Evolutionary conservation across 345 rosid species (phyloP), one percentile per base, ranked within the genome.

Genomic region (Gossypium sturtianum): DNA sequence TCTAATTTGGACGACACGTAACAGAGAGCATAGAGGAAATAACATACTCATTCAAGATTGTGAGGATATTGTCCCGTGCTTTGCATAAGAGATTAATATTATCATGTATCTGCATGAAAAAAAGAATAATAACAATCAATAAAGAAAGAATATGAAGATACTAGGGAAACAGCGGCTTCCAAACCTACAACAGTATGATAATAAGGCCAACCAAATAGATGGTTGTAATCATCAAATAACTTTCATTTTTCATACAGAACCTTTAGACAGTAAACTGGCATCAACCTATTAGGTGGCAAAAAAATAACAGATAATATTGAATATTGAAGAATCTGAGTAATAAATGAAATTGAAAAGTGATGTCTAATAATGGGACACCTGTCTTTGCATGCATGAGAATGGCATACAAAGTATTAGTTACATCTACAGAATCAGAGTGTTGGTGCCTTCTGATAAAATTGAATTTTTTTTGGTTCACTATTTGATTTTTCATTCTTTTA

Each of bases 11-110:
- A 34, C 60, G 60, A 56, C 16, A 76, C 9, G 22, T 66, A 66
- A 63, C 44, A 57, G 5, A 44, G 45, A 70, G 54, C 59, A 72
- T 29, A 71, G 52, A 78, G 70, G 49, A 19, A 64, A 47, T 34
- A 73, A 71, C 80, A 29, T 92, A 92, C 95, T 89, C 95, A 47
- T 90, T 90, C 87, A 92, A 76, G 83, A 90, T 78, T 12, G 93
- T 41, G 27, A 86, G 79, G 81, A 92, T 92, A 77, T 87, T 92
- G 78, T 92, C 97, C 78, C 95, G 83, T 12, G 87, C 77, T 86
- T 82, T 89, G 86, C 87, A 74, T 52, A 92, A 82, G 72, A 92
- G 89, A 73, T 79, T 88, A 62, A 87, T 60, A 68, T 92, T 92
- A 57, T 90, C 93, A 59, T 84, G 91, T 76, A 89, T 78, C 95